phyloP scores from a whole-genome alignment of 352 stramenopile genomes.

The Pythium myriotylum region DNA sequence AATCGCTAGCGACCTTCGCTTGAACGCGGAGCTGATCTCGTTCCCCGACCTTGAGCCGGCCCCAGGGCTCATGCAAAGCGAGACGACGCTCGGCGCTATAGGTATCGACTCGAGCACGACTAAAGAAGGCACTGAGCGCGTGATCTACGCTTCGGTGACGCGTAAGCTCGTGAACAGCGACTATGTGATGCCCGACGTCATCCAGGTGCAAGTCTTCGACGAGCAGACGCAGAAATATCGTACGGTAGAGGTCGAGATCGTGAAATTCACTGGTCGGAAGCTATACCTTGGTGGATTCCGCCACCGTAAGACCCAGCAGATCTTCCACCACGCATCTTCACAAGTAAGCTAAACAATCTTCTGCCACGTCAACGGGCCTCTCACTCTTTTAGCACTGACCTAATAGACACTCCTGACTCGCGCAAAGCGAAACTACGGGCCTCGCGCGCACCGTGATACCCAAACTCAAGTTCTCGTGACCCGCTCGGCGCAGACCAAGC shows the following conservation, averaged over 20 bases:
- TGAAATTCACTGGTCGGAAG: constrained; percentile 81
- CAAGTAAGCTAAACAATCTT: constrained; percentile 74
- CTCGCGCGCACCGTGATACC: constrained; percentile 78
- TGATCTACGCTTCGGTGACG: constrained; percentile 55
- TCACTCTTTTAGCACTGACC: no score
- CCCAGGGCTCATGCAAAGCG: constrained; percentile 31
- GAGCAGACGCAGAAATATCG: constrained; percentile 47
- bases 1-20: constrained; percentile 62
- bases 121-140: constrained; percentile 33
- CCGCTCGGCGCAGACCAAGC: constrained; percentile 77
- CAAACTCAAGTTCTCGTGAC: constrained; percentile 87
- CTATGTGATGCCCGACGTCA: constrained; percentile 85
- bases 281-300: constrained; percentile 89
- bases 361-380: no score
- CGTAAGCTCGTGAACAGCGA: constrained; percentile 43
- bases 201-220: constrained; percentile 80
- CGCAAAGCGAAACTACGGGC: constrained; percentile 41
- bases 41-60: constrained; percentile 60
- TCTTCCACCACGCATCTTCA: constrained; percentile 90
- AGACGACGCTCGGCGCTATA: constrained; percentile 42
- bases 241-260: constrained; percentile 70
- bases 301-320: constrained; percentile 83
- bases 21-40: constrained; percentile 55
- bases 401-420: constrained; percentile 64
- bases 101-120: constrained; percentile 31